Conservation (phyloP, 768 basidiomycete species). For the Tulasnella sp. region DNA sequence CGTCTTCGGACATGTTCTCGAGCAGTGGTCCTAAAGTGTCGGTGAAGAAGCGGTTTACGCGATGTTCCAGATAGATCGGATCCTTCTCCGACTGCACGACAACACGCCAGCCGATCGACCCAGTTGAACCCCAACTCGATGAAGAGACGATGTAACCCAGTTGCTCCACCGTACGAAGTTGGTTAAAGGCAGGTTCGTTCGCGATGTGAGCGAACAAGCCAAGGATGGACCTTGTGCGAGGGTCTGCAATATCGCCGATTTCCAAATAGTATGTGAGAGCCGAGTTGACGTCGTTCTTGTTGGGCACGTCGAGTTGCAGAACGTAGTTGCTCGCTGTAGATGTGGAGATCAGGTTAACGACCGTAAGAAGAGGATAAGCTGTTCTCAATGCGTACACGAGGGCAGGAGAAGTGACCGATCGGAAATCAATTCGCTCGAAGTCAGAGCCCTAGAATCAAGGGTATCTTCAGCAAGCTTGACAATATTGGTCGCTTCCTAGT, state of each 20-base stretch:
- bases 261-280: conserved; percentile 82
- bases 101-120: conserved; percentile 72
- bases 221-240: conserved; percentile 57
- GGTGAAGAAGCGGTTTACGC: conserved; percentile 80
- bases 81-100: conserved; percentile 84
- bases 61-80: conserved; percentile 74
- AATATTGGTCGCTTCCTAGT: conserved; percentile 72
- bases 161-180: conserved; percentile 90
- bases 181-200: conserved; percentile 86
- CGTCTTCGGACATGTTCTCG: conserved; percentile 62
- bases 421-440: conserved; percentile 51
- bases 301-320: conserved; percentile 64
- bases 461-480: conserved; percentile 67
- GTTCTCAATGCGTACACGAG: conserved; percentile 46
- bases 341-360: not conserved
- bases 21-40: conserved; percentile 65
- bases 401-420: conserved; percentile 62
- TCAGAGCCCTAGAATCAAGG: conserved; percentile 54
- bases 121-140: conserved; percentile 39
- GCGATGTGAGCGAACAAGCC: conserved; percentile 78
- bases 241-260: conserved; percentile 50
- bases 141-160: conserved; percentile 83
- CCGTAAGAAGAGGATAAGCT: not conserved
- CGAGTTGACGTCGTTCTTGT: conserved; percentile 83
- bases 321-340: conserved; percentile 63